Percentiles rank a stretch among this genome's conserved stretches.
Conservation (phyloP, 1,139 yeast species). For the Spencermartinsiella ligniputridi region DNA sequence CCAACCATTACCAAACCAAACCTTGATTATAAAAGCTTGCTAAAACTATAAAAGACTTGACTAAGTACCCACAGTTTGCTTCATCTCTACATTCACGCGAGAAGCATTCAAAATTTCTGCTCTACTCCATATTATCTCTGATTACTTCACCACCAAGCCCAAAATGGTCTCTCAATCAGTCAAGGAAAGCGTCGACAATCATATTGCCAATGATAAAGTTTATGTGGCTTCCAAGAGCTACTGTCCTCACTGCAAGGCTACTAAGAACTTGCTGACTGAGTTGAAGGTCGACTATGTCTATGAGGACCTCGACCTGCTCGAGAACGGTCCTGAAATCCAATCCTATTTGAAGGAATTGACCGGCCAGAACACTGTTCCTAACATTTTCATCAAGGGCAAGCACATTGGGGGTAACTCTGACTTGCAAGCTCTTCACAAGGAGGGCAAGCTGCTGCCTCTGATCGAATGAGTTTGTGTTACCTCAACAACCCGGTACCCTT, state of each 20-base stretch:
- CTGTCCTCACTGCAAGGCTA: slow-evolving; percentile 30
- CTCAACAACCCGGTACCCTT: no score
- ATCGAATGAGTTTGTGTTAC: no score
- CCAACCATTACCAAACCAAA: no score
- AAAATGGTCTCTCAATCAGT: slow-evolving; percentile 18
- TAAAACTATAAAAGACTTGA: no score
- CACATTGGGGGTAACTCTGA: slow-evolving; percentile 96
- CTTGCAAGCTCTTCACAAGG: slow-evolving; percentile 44
- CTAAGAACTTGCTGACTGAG: slow-evolving; percentile 26
- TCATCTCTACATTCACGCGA: no score
- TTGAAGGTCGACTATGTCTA: slow-evolving; percentile 24
- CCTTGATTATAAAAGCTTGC: no score
- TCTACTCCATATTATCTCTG: background rate
- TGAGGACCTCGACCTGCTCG: slow-evolving; percentile 18
- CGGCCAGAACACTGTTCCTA: slow-evolving; percentile 93
- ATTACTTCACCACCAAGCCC: background rate
- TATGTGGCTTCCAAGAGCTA: slow-evolving; percentile 76
- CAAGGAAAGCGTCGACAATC: slow-evolving; percentile 50
- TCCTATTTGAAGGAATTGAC: slow-evolving; percentile 69
- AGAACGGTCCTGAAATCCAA: slow-evolving; percentile 68
- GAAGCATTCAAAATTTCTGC: background rate
- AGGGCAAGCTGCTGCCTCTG: slow-evolving; percentile 25
- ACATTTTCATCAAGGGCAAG: slow-evolving; percentile 80
- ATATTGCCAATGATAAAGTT: slow-evolving; percentile 63
- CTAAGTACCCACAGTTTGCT: no score